A percentile compares a stretch with the other conserved stretches of the same genome.
Conservation (phyloP, 129 eudicot species). For the Flaveria brownii region DNA sequence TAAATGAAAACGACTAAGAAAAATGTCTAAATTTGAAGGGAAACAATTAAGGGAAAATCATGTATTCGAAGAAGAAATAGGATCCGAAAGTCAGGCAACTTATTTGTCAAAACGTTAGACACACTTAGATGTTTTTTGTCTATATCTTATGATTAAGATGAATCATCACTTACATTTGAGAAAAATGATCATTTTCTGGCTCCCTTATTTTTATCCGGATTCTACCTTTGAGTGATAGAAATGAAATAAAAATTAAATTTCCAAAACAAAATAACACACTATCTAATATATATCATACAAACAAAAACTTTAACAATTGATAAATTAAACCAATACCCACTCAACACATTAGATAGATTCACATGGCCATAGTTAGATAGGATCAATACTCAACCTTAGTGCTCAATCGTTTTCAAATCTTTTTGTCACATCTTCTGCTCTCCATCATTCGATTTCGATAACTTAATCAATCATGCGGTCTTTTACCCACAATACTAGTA, state of each 20-base stretch:
- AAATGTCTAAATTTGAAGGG: too few species aligned
- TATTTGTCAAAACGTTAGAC: neutral
- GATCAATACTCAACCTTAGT: conserved; percentile 4
- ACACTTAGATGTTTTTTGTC: too few species aligned
- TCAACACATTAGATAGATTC: neutral
- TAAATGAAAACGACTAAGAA: too few species aligned
- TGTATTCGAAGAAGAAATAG: too few species aligned
- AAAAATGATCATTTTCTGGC: too few species aligned
- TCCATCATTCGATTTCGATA: conserved; percentile 11
- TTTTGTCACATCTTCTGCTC: conserved; percentile 5
- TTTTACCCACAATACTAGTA: neutral
- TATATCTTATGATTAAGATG: neutral
- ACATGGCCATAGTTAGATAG: neutral
- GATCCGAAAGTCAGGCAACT: too few species aligned
- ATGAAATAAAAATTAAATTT: neutral
- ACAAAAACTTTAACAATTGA: neutral
- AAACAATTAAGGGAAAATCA: too few species aligned
- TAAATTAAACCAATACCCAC: too few species aligned
- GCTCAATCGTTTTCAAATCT: conserved; percentile 26
- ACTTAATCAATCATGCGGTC: neutral
- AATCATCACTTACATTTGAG: too few species aligned
- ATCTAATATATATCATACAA: neutral
- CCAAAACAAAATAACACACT: neutral
- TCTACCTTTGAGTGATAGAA: too few species aligned
- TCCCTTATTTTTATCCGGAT: too few species aligned